Evolutionary conservation across 495 filamentous ascomycete species (phyloP), one percentile per base, ranked within the genome.

Genomic region (Neurospora sp.): DNA sequence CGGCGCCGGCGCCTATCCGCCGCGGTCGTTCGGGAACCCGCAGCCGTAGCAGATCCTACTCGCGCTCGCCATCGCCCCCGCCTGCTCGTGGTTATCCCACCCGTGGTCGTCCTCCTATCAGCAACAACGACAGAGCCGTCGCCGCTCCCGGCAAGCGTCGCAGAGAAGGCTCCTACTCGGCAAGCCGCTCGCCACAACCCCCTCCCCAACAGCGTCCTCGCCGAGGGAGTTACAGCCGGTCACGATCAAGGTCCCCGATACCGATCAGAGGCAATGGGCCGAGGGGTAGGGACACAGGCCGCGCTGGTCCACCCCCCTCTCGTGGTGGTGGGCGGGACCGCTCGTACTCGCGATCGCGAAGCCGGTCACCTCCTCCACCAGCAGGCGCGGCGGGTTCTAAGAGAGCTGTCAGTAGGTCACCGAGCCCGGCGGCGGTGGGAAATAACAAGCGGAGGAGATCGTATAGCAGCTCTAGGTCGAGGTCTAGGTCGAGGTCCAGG

Each of bases 381-480:
- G 54, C 23, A 1, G 23, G 11, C 6, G 54, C 23, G 9, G 11
- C 46, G 5, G 72, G 35, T 73, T 78, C 70, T 40, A 76, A 62
- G 46, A 72, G 16, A 71, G 78, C 48, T 73, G 70, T 46, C 71
- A 80, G 40, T 73, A 75, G 70, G 70, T 74, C 44, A 71, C 74
- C 16, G 71, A 77, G 72, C 14, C 71, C 76, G 31, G 75, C 54
- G 6, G 74, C 54, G 6, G 74, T 27, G 27, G 48, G 62, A 27
- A 78, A 69, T 12, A 39, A 31, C 4, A 77, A 81, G 70, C 76
- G 76, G 44, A 80, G 81, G 69, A 77, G 81, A 39, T 76, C 76
- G 41, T 77, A 79, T 66, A 77, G 73, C n/a, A 72, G 71, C 16
- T 78, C 77, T 23, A 71, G 77, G 70, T 77, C 73, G 46, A 73